Evolutionary conservation across 192 early-diverging fungal species (phyloP).

Genomic region (Hyaloraphidium curvatum): DNA sequence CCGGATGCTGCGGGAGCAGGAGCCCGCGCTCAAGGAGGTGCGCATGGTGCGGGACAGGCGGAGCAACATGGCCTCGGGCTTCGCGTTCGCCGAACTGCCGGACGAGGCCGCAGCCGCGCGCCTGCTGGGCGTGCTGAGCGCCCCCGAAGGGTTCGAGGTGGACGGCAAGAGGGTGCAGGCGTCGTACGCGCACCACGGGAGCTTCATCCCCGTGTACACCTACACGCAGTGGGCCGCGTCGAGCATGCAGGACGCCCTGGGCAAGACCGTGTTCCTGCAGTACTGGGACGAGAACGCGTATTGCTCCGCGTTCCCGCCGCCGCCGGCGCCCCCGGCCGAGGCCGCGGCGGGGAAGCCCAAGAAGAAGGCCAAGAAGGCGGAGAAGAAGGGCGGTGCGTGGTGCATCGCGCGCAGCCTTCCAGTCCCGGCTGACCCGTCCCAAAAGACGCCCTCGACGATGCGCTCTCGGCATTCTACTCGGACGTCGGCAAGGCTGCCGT

Average conservation of each 20-base stretch:
- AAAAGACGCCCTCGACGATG: constrained; percentile 23
- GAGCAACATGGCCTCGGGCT: constrained; percentile 37
- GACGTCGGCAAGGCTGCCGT: too few species aligned
- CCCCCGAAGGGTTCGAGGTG: constrained; percentile 18
- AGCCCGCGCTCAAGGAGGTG: constrained; percentile 9
- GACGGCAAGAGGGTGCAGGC: constrained; percentile 21
- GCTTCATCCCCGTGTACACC: constrained; percentile 40
- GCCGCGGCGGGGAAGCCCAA: constrained; percentile 5
- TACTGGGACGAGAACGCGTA: constrained; percentile 50
- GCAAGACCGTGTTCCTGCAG: constrained; percentile 13
- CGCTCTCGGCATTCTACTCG: constrained; percentile 39
- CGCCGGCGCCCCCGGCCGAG: background rate
- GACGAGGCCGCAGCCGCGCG: constrained; percentile 18
- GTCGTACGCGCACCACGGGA: constrained; percentile 29
- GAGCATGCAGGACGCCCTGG: constrained; percentile 13
- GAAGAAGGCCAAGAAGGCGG: constrained; percentile 4
- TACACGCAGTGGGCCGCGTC: constrained; percentile 34
- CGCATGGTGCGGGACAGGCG: constrained; percentile 34
- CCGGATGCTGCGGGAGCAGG: background rate
- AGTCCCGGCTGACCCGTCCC: background rate
- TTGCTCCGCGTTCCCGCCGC: constrained; percentile 15
- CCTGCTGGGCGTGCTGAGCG: constrained; percentile 7
- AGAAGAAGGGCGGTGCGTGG: background rate
- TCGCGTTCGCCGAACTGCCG: constrained; percentile 36
- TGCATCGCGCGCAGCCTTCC: background rate